These are phyloP conservation scores for Aspergillus candidus DNA, from an alignment of 2,329 filamentous ascomycete species.

Conservation along the genomic window DNA sequence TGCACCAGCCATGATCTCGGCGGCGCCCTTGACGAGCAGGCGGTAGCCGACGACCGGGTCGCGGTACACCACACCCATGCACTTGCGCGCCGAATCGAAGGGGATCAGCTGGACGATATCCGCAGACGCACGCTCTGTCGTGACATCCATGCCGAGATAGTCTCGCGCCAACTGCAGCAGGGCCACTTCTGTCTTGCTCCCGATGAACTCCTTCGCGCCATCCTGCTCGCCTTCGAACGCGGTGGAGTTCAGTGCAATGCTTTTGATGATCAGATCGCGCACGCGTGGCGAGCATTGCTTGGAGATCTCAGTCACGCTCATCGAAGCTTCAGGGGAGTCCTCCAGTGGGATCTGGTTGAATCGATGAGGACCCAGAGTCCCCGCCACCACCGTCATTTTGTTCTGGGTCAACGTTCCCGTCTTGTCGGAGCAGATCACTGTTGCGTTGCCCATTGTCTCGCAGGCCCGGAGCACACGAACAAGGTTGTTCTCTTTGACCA, in stretches of 20 bases:
- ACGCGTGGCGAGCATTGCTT: slow-evolving; percentile 27
- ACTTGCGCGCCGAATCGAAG: slow-evolving; percentile 70
- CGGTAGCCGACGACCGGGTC: slow-evolving; percentile 36
- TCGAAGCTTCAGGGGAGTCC: slow-evolving; percentile 11
- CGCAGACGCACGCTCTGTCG: slow-evolving; percentile 57
- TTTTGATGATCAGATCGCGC: slow-evolving; percentile 35
- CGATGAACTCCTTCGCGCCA: slow-evolving; percentile 61
- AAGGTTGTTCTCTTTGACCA: slow-evolving; percentile 72
- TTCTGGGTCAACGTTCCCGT: slow-evolving; percentile 70
- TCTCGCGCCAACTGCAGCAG: slow-evolving; percentile 63
- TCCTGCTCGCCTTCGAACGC: slow-evolving; percentile 71
- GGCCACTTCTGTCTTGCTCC: slow-evolving; percentile 72
- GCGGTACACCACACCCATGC: slow-evolving; percentile 47
- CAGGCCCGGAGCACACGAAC: slow-evolving; percentile 71
- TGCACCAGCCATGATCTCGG: slow-evolving; percentile 40
- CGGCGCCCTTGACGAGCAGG: slow-evolving; percentile 45
- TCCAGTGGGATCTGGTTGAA: slow-evolving; percentile 43
- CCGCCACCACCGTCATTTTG: slow-evolving; percentile 70
- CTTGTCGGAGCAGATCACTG: slow-evolving; percentile 75
- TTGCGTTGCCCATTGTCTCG: slow-evolving; percentile 76
- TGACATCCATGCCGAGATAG: slow-evolving; percentile 61
- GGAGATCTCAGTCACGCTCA: slow-evolving; percentile 23
- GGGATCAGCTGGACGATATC: slow-evolving; percentile 62
- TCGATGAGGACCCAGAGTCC: slow-evolving; percentile 56
- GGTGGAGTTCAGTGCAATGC: slow-evolving; percentile 53